A percentile compares a stretch with the other conserved stretches of the same genome.
Evolutionary conservation across 257 asterid genomes (phyloP).

Genomic region (Nicotiana knightiana): DNA sequence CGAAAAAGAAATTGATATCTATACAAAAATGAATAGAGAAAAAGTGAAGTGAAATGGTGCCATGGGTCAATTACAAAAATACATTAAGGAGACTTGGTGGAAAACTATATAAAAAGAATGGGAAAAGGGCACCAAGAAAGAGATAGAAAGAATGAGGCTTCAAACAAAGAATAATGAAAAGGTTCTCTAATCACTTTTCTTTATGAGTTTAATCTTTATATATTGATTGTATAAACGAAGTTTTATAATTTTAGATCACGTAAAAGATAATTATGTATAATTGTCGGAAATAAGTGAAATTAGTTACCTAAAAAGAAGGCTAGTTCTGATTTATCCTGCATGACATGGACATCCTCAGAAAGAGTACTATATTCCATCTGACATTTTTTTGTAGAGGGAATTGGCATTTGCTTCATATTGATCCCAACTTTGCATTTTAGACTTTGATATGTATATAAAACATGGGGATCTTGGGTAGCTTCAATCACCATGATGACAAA

Average conservation of each 20-base stretch:
- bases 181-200: not conserved
- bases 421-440: too few relatives aligned
- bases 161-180: not conserved
- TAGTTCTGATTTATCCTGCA: not conserved
- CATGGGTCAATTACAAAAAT: not conserved
- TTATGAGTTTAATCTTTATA: not conserved
- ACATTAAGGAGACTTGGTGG: not conserved
- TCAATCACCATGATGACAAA: too few relatives aligned
- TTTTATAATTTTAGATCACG: too few relatives aligned
- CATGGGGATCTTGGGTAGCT: too few relatives aligned
- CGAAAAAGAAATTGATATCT: not conserved
- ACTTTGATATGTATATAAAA: too few relatives aligned
- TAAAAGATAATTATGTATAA: not conserved
- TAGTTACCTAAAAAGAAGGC: not conserved
- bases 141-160: not conserved
- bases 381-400: not conserved
- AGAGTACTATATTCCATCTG: not conserved
- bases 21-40: not conserved
- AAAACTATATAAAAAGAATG: not conserved
- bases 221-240: too few relatives aligned
- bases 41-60: not conserved
- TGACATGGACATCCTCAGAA: not conserved
- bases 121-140: not conserved
- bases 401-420: too few relatives aligned
- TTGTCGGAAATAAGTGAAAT: not conserved